Base-by-base conservation (phyloP, 306 rosid genomes). In the Medicago ruthenica region DNA sequence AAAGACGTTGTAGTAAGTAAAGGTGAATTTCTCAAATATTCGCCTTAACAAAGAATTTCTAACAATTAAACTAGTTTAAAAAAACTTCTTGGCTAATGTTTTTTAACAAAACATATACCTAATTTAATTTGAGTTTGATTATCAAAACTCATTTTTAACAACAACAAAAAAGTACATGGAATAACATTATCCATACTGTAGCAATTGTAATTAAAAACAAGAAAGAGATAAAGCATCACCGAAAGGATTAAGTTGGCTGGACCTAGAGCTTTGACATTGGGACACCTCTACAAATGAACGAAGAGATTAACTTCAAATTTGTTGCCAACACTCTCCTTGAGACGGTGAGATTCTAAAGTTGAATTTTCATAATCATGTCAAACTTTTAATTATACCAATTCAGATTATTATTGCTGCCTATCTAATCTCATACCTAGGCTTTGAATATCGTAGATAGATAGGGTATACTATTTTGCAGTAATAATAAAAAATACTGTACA, bases 381-480 rank as follows among this genome's bases (percentile, higher is more conserved):
- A 68, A 70, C 70, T 84, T 76, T 61, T 20, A 79, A 79, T 80
- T 67, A 76, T 70, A 27, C 31, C 31, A 21, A 27, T 51, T 58
- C 31, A 47, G 40, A 78, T 54, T 79, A 72, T 34, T 71, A 67
- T 60, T 58, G 18, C 64, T 67, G n/a, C n/a, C n/a, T n/a, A n/a
- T n/a, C n/a, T n/a, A n/a, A n/a, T n/a, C n/a, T n/a, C n/a, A n/a
- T n/a, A 27, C 31, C 31, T 80, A 67, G 80, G 42, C 45, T 67
- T 80, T 80, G 55, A 70, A 66, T 53, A n/a, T n/a, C n/a, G n/a
- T 66, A 36, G 73, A 50, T 75, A 8, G 31, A 66, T 70, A 66
- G 37, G 37, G 37, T 34, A 34, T 34, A 37, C 44, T 17, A 37
- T 72, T 63, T 75, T 7, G 60, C 75, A 62, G 55, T 76, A 76